Conservation (phyloP, 805 yeast species). For the Metschnikowia continentalis region DNA sequence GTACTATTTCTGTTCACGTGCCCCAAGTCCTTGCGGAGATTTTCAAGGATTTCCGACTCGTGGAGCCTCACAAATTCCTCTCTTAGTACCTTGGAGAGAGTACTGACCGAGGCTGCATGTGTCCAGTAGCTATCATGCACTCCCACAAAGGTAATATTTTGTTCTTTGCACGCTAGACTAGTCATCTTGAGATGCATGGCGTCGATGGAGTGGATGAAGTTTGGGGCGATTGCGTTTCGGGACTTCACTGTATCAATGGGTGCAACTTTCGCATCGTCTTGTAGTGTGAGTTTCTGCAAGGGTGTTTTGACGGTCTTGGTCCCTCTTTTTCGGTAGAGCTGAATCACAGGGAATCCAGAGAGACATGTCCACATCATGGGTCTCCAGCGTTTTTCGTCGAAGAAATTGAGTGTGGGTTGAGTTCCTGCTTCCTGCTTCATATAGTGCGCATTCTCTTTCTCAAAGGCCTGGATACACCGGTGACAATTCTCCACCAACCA, state of each 20-base stretch:
- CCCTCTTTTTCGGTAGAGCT: constrained; percentile 25
- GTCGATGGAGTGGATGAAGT: constrained; percentile 41
- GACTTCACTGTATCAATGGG: constrained; percentile 29
- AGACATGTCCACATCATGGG: constrained; percentile 43
- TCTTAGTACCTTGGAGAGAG: constrained; percentile 25
- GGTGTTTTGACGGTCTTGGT: constrained; percentile 17
- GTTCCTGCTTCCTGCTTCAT: background rate
- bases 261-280: constrained; percentile 18
- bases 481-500: constrained; percentile 33
- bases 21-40: constrained; percentile 25
- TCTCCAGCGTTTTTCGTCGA: constrained; percentile 18
- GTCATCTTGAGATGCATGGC: constrained; percentile 39
- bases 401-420: constrained; percentile 15
- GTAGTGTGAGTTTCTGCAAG: constrained; percentile 22
- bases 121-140: constrained; percentile 47
- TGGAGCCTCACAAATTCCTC: constrained; percentile 36
- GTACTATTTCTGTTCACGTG: constrained; percentile 20
- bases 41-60: constrained; percentile 22
- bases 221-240: constrained; percentile 38
- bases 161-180: constrained; percentile 20
- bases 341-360: constrained; percentile 40
- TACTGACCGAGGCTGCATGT: constrained; percentile 27
- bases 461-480: constrained; percentile 26
- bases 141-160: constrained; percentile 28
- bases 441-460: constrained; percentile 8